Evolutionary conservation across 2,329 filamentous ascomycete genomes (phyloP).

Genomic region (Diaporthe nobilis): DNA sequence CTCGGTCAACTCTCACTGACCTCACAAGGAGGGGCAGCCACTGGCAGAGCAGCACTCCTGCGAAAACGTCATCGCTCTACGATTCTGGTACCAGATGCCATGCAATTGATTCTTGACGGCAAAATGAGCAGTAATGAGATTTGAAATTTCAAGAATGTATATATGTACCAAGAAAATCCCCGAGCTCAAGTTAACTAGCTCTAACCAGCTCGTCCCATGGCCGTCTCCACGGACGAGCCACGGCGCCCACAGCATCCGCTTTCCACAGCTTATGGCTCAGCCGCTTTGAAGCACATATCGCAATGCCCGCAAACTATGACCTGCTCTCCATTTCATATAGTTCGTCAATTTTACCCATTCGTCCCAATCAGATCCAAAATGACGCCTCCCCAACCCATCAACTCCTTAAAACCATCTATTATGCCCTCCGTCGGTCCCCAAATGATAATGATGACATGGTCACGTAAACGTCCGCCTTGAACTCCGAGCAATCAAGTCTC

Average conservation of each 20-base stretch:
- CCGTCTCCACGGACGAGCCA: not conserved
- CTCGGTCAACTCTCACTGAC: not conserved
- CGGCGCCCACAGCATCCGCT: no score
- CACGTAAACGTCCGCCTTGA: not conserved
- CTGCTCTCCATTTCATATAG: not conserved
- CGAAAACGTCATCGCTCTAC: not conserved
- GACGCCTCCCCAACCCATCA: not conserved
- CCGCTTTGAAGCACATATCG: not conserved
- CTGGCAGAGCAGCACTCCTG: not conserved
- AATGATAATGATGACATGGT: not conserved
- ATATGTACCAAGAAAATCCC: slow-evolving; percentile 28
- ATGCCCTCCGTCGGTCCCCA: not conserved
- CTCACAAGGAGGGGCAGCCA: not conserved
- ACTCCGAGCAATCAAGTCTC: not conserved
- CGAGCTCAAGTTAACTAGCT: not conserved
- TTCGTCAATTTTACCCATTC: not conserved
- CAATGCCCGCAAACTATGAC: not conserved
- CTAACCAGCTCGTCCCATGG: not conserved
- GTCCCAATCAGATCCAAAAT: not conserved
- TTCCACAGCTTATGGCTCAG: not conserved
- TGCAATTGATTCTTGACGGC: no score
- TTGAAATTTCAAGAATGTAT: not conserved
- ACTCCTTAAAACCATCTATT: not conserved
- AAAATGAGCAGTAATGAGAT: not conserved
- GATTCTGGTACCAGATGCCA: not conserved